Conservation (phyloP, 2,329 filamentous ascomycete genomes). For the Ophiostoma novo-ulmi region DNA sequence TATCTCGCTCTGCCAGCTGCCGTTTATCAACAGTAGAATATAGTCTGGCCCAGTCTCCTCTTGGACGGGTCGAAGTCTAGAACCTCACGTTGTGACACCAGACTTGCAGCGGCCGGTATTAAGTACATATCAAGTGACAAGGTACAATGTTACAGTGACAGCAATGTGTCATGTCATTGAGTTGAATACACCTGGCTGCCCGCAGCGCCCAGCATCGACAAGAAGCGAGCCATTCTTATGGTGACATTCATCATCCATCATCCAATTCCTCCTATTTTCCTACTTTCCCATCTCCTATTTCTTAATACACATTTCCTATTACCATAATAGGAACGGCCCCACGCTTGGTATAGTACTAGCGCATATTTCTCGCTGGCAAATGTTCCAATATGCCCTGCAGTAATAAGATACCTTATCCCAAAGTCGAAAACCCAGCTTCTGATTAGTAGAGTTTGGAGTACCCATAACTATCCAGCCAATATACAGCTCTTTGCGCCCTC, state of each 20-base stretch:
- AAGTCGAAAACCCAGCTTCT: not conserved
- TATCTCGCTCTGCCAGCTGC: too few relatives aligned
- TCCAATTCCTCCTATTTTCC: slow-evolving; percentile 8
- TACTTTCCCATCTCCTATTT: not conserved
- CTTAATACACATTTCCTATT: not conserved
- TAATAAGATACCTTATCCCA: too few relatives aligned
- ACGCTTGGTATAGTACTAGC: not conserved
- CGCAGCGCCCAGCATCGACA: not conserved
- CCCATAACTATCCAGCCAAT: not conserved
- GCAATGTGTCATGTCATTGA: not conserved
- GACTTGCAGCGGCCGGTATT: not conserved
- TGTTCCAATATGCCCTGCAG: too few relatives aligned
- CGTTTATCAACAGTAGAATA: too few relatives aligned
- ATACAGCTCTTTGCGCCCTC: not conserved
- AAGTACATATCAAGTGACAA: not conserved
- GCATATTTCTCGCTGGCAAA: not conserved
- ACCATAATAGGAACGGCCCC: not conserved
- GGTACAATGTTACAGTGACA: too few relatives aligned
- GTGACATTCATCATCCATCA: not conserved
- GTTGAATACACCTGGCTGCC: not conserved
- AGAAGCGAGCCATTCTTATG: not conserved
- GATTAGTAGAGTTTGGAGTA: not conserved
- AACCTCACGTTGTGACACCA: not conserved
- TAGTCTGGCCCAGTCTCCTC: not conserved
- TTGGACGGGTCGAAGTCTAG: not conserved